phyloP scores from a whole-genome alignment of 169 alveolate genomes.

The Haemoproteus tartakovskyi region DNA sequence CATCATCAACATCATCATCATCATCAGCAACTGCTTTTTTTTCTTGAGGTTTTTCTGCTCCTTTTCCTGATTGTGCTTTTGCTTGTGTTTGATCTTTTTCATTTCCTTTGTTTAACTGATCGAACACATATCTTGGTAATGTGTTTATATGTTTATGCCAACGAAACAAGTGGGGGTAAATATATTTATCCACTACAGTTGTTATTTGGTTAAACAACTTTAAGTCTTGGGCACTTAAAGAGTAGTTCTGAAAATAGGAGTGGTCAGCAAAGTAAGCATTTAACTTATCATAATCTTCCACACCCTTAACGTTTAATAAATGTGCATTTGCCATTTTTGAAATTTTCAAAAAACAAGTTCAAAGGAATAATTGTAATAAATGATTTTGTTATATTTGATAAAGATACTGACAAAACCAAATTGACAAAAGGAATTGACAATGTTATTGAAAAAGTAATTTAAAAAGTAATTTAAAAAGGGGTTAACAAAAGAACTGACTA shows the following conservation, averaged over 20 bases:
- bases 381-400: too few species aligned
- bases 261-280: conserved; percentile 23
- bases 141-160: conserved; percentile 56
- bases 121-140: conserved; percentile 4
- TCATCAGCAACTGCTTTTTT: not conserved
- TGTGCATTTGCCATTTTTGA: conserved; percentile 41
- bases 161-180: conserved; percentile 52
- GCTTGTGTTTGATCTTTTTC: conserved; percentile 23
- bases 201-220: conserved; percentile 37
- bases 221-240: conserved; percentile 28
- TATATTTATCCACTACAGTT: conserved; percentile 12
- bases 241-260: conserved; percentile 34
- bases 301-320: conserved; percentile 48
- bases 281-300: conserved; percentile 25
- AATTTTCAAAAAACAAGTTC: not conserved
- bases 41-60: not conserved
- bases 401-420: too few species aligned
- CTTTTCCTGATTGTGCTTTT: too few species aligned
- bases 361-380: too few species aligned
- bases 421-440: too few species aligned
- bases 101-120: conserved; percentile 8
- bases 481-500: too few species aligned
- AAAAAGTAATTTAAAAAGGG: too few species aligned
- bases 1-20: conserved; percentile 64
- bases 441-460: too few species aligned